phyloP scores from a whole-genome alignment of 805 yeast genomes.

The Yarrowia bubula region DNA sequence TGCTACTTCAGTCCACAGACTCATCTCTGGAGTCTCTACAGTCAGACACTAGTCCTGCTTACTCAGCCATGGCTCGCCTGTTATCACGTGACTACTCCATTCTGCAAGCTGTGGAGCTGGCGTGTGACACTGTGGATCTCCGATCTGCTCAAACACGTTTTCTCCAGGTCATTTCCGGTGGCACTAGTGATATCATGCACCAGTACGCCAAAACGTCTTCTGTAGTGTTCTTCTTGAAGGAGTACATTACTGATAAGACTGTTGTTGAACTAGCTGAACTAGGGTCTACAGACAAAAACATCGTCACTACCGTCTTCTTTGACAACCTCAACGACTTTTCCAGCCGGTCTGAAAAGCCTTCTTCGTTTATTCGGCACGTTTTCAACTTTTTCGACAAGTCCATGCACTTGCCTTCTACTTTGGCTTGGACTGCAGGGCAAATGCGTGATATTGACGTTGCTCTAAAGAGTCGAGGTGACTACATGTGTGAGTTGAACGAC shows the following conservation, averaged over 20 bases:
- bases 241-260: background rate
- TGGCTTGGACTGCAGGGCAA: background rate
- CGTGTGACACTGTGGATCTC: background rate
- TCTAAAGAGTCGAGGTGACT: background rate
- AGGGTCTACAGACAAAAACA: background rate
- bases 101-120: background rate
- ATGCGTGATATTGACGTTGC: background rate
- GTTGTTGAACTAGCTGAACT: background rate
- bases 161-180: background rate
- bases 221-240: background rate
- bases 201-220: background rate
- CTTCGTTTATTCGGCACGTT: background rate
- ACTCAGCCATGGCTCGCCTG: background rate
- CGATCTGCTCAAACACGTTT: background rate
- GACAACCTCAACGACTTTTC: background rate
- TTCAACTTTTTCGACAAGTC: background rate
- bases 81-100: background rate
- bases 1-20: background rate
- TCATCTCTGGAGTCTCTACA: background rate
- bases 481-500: background rate
- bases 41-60: background rate
- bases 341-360: background rate
- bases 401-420: background rate
- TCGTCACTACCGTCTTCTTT: background rate
- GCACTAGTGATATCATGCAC: background rate